Evolutionary conservation across 2,329 filamentous ascomycete species (phyloP), one percentile per base, ranked within the genome.

Genomic region (Domatiomyces globalis): DNA sequence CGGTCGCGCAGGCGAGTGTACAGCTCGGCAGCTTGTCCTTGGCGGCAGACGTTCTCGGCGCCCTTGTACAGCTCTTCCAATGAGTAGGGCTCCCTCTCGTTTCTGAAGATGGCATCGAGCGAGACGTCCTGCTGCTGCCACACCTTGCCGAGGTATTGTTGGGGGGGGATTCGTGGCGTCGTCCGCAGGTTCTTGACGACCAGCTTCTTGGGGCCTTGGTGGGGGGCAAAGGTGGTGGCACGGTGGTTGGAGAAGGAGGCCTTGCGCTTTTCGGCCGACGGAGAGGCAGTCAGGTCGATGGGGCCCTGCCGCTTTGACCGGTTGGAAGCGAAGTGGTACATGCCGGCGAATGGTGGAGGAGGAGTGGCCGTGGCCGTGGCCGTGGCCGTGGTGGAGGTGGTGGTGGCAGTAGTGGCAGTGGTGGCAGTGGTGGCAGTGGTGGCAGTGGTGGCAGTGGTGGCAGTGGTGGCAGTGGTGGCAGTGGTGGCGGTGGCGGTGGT

Each of bases 131-230:
- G 73, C 63, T 94, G 84, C 43, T 71, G 69, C 79, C 84, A 86
- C 2, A 81, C 83, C 61, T 81, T 80, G 43, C 81, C 74, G 61
- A 94, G 87, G 70, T 95, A 96, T 56, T 79, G 75, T 56, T 85
- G 80, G 18, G 85, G 78, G 60, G 87, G 79, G 50, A 78, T 73
- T 52, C 76, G 75, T n/a, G 77, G 70, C 17, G 75, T 75, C 1
- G 78, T 76, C 53, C 84, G 81, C 57, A 95, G 76, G 65, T 95
- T 96, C 77, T 95, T 95, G 61, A 98, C 86, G n/a, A 90, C 79
- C 45, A 98, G 77, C 68, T 84, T 89, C 73, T 84, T 89, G 18
- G 87, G 82, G 29, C 87, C 88, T 9, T 76, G 74, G 61, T 86
- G 80, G 10, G 87, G 82, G 59, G 84, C 85, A 63, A 89, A 86